phyloP scores from a whole-genome alignment of 2,329 filamentous ascomycete genomes.

The Botrytis sinoallii region DNA sequence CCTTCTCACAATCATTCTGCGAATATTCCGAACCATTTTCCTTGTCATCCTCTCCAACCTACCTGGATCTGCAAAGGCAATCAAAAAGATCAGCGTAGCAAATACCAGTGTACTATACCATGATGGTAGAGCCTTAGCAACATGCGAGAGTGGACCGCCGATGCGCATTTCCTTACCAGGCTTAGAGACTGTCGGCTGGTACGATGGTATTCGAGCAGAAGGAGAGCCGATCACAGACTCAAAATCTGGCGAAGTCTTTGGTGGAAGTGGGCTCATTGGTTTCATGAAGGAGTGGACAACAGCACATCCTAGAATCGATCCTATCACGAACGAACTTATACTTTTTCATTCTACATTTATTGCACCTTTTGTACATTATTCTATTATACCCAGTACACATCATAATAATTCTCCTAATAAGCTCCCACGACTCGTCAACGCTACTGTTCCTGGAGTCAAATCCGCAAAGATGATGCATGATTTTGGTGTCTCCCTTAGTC shows the following conservation, averaged over 20 bases:
- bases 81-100: slow-evolving; percentile 68
- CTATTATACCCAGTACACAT: slow-evolving; percentile 47
- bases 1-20: slow-evolving; percentile 46
- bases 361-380: slow-evolving; percentile 66
- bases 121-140: slow-evolving; percentile 65
- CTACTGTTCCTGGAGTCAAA: slow-evolving; percentile 57
- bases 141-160: slow-evolving; percentile 68
- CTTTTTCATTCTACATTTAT: slow-evolving; percentile 65
- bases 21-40: slow-evolving; percentile 55
- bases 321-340: slow-evolving; percentile 60
- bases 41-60: slow-evolving; percentile 57
- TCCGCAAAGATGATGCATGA: slow-evolving; percentile 74
- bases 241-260: slow-evolving; percentile 50
- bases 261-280: slow-evolving; percentile 52
- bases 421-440: slow-evolving; percentile 44
- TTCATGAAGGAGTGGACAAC: slow-evolving; percentile 72
- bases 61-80: slow-evolving; percentile 51
- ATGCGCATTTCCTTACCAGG: slow-evolving; percentile 62
- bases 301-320: slow-evolving; percentile 66
- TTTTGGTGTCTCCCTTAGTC: slow-evolving; percentile 61
- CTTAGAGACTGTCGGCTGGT: slow-evolving; percentile 69
- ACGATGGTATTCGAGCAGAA: slow-evolving; percentile 56
- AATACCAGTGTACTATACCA: slow-evolving; percentile 67
- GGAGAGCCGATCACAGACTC: slow-evolving; percentile 41
- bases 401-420: slow-evolving; percentile 32